Evolutionary conservation across 2,329 filamentous ascomycete species (phyloP).

Genomic region (Penicillium sclerotiorum): DNA sequence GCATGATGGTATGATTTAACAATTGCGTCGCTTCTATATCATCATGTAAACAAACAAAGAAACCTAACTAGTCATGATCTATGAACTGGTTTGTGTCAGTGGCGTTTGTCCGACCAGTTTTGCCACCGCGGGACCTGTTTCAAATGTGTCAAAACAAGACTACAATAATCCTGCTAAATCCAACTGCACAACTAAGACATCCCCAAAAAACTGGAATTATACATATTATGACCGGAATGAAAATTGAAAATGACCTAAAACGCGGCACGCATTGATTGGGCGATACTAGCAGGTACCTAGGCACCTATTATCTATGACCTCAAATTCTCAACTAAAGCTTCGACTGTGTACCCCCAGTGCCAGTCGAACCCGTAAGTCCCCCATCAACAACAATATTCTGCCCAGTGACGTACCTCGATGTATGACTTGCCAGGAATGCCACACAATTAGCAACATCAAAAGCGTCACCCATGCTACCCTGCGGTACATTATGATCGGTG

Average conservation of each 20-base stretch:
- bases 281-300: no score
- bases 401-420: conserved; percentile 64
- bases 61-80: not conserved
- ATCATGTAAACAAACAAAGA: no score
- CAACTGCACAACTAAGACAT: no score
- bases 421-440: conserved; percentile 60
- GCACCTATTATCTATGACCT: no score
- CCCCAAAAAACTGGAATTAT: no score
- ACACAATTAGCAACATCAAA: conserved; percentile 63
- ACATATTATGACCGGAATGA: no score
- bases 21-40: no score
- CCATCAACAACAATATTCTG: conserved; percentile 56
- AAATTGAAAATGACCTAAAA: no score
- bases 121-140: not conserved
- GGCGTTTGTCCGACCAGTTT: conserved; percentile 5
- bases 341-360: conserved; percentile 7
- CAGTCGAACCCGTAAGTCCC: conserved; percentile 27
- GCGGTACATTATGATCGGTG: conserved; percentile 49
- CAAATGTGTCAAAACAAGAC: not conserved
- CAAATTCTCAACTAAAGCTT: not conserved
- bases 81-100: not conserved
- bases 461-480: conserved; percentile 61
- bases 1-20: no score
- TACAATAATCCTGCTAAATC: no score
- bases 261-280: no score